These are phyloP conservation scores for Chenopodium suecicum DNA, from an alignment of 148 eudicot genomes.

Conservation along the genomic window DNA sequence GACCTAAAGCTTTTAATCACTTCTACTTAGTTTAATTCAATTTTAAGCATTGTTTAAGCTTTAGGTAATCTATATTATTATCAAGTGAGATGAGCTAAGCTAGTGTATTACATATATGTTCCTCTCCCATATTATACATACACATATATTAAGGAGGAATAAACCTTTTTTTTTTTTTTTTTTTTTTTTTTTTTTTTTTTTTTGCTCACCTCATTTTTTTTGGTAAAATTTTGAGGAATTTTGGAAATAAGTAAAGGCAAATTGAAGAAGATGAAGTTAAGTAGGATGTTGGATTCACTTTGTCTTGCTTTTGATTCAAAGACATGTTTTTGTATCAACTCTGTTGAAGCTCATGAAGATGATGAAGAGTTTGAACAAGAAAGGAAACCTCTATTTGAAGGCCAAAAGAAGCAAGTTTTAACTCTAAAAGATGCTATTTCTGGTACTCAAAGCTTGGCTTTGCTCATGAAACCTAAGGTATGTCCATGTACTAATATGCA, in stretches of 20 bases:
- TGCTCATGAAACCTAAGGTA: slow-evolving; percentile 88
- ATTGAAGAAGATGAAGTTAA: slow-evolving; percentile 61
- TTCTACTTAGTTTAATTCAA: slow-evolving; percentile 21
- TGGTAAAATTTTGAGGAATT: not conserved
- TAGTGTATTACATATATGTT: not conserved
- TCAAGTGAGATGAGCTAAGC: not conserved
- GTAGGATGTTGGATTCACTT: slow-evolving; percentile 61
- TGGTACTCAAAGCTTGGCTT: slow-evolving; percentile 68
- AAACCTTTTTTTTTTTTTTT: not conserved
- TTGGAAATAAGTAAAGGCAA: not conserved
- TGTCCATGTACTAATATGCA: not conserved
- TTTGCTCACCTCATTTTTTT: not conserved
- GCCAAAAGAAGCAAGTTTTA: slow-evolving; percentile 35
- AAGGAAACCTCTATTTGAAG: slow-evolving; percentile 61
- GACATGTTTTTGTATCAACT: slow-evolving; percentile 69
- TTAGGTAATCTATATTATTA: slow-evolving; percentile 18
- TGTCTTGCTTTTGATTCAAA: slow-evolving; percentile 58
- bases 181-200: not conserved
- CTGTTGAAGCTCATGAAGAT: slow-evolving; percentile 43
- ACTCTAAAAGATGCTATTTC: slow-evolving; percentile 59
- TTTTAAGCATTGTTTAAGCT: slow-evolving; percentile 23
- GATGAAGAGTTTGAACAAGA: slow-evolving; percentile 50
- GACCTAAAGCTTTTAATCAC: slow-evolving; percentile 47
- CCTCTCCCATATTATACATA: not conserved
- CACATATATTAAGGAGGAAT: not conserved